These are phyloP conservation scores for Fraxinus anomala DNA, from an alignment of 257 asterid species.

Conservation along the genomic window DNA sequence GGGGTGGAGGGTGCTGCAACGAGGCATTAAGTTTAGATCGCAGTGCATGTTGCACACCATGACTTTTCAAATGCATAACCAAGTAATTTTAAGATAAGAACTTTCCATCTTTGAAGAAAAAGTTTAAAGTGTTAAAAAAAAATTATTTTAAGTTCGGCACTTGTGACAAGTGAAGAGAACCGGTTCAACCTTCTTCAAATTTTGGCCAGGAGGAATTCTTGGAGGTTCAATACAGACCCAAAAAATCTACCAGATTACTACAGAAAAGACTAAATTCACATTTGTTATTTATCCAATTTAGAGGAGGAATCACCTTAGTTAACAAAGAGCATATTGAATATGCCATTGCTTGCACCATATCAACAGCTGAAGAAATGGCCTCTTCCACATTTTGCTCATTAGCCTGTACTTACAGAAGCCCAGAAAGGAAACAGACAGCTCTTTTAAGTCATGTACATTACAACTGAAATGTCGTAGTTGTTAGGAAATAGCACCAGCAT, in stretches of 20 bases:
- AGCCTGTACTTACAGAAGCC: constrained; percentile 48
- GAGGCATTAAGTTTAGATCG: background rate
- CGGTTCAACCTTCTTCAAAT: background rate
- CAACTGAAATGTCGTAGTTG: too few species aligned
- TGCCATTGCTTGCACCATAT: constrained; percentile 80
- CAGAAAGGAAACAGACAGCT: background rate
- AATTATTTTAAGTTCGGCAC: background rate
- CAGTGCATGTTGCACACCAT: background rate
- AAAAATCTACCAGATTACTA: constrained; percentile 3
- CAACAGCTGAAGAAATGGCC: constrained; percentile 74
- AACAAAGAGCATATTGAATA: constrained; percentile 63
- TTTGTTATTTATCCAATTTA: background rate
- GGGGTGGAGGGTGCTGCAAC: too few species aligned
- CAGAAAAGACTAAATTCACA: background rate
- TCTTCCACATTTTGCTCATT: constrained; percentile 60
- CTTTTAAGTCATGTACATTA: background rate
- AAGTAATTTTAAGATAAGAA: background rate
- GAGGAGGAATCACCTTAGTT: constrained; percentile 48
- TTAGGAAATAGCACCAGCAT: too few species aligned
- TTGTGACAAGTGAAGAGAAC: background rate
- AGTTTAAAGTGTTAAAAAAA: background rate
- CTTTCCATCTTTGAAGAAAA: too few species aligned
- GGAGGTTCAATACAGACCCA: background rate
- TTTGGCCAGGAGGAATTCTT: background rate
- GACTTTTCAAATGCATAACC: background rate